A percentile compares a stretch with the other conserved stretches of the same genome.
phyloP scores from a whole-genome alignment of 768 basidiomycete species.

The Pleurotus platypus region DNA sequence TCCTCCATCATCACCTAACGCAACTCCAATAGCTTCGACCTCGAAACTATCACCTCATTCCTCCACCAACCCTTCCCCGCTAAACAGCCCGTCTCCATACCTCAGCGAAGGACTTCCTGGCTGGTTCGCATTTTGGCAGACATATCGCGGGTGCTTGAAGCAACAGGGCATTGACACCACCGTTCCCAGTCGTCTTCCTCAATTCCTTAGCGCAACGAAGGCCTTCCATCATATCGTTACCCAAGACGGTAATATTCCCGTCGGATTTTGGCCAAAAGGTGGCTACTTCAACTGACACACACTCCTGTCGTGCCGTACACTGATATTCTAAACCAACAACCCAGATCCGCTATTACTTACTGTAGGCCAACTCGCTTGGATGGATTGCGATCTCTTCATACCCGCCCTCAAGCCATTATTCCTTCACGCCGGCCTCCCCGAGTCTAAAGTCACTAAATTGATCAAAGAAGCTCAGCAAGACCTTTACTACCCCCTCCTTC shows the following conservation, averaged over 20 bases:
- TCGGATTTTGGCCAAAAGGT: slow-evolving; percentile 71
- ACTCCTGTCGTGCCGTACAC: no score
- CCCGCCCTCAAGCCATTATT: slow-evolving; percentile 62
- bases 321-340: not conserved
- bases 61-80: slow-evolving; percentile 15
- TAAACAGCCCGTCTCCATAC: slow-evolving; percentile 12
- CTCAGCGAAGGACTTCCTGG: slow-evolving; percentile 35
- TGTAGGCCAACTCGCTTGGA: slow-evolving; percentile 70
- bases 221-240: slow-evolving; percentile 55
- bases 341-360: slow-evolving; percentile 57
- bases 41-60: not conserved
- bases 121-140: slow-evolving; percentile 65
- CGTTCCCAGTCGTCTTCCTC: slow-evolving; percentile 52
- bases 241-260: slow-evolving; percentile 58
- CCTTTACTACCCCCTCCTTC: slow-evolving; percentile 55
- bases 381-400: slow-evolving; percentile 65
- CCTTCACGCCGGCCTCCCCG: slow-evolving; percentile 46
- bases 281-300: no score
- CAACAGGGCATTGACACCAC: slow-evolving; percentile 51
- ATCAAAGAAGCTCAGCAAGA: slow-evolving; percentile 63
- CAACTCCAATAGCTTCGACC: slow-evolving; percentile 13
- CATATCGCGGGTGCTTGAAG: slow-evolving; percentile 52
- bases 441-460: slow-evolving; percentile 50
- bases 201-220: slow-evolving; percentile 42
- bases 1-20: not conserved